Percentiles rank a stretch among this genome's conserved stretches.
Evolutionary conservation across 345 rosid species (phyloP).

Genomic region (Salix koriyanagi): DNA sequence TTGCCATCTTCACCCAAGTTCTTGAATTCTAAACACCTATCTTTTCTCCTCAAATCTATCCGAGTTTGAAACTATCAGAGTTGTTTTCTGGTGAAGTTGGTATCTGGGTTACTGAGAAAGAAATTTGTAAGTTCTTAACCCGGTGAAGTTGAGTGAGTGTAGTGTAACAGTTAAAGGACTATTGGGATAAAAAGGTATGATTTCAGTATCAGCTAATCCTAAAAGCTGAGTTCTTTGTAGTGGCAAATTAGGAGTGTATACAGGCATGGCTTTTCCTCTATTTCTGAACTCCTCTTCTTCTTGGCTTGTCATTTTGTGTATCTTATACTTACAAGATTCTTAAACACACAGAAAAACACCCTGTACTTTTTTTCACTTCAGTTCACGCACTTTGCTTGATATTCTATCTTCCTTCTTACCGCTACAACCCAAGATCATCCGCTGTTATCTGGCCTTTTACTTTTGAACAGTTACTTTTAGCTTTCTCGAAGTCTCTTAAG

Average conservation of each 20-base stretch:
- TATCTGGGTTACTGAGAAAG: background rate
- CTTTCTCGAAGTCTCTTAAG: background rate
- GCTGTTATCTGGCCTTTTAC: conserved; percentile 5
- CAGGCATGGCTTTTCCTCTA: background rate
- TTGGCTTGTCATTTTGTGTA: background rate
- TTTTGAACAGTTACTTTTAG: background rate
- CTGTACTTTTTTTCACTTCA: background rate
- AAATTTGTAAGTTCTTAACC: background rate
- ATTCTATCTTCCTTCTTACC: background rate
- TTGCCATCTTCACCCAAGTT: background rate
- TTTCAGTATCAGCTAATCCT: background rate
- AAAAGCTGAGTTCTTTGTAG: background rate
- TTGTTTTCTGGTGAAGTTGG: background rate
- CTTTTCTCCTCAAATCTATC: background rate
- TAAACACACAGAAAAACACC: background rate
- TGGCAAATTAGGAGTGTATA: background rate
- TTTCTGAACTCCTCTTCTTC: background rate
- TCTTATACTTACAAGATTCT: background rate
- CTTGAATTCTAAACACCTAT: background rate
- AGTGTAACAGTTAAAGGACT: conserved; percentile 25
- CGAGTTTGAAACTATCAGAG: background rate
- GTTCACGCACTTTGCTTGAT: background rate
- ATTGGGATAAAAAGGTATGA: background rate
- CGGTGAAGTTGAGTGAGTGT: background rate
- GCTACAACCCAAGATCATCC: background rate